Conservation (phyloP, 352 stramenopile species). For the Achlya hypogyna region DNA sequence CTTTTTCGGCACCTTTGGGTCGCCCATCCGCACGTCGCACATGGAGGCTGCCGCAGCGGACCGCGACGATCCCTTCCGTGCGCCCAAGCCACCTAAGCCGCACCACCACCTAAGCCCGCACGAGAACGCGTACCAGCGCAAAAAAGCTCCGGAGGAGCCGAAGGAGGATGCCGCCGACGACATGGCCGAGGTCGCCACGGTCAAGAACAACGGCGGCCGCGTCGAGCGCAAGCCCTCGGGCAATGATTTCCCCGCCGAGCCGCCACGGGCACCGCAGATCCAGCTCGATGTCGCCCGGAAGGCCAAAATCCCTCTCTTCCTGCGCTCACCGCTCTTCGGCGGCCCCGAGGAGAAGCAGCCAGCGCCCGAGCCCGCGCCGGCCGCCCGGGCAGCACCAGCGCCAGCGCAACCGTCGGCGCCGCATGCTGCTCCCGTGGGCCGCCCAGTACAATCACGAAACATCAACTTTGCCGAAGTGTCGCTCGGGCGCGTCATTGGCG, state of each 20-base stretch:
- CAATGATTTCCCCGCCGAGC: slow-evolving; percentile 27
- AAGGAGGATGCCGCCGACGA: slow-evolving; percentile 25
- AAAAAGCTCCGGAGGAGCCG: slow-evolving; percentile 23
- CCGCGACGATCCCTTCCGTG: slow-evolving; percentile 7
- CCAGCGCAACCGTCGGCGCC: not conserved
- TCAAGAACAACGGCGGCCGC: slow-evolving; percentile 33
- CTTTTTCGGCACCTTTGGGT: slow-evolving; percentile 66
- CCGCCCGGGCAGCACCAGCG: slow-evolving; percentile 21
- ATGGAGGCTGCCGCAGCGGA: slow-evolving; percentile 10
- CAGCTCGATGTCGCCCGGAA: slow-evolving; percentile 52
- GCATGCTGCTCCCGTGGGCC: slow-evolving; percentile 23
- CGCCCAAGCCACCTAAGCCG: not conserved
- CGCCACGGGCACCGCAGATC: slow-evolving; percentile 4
- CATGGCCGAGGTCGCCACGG: slow-evolving; percentile 35
- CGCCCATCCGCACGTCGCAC: slow-evolving; percentile 52
- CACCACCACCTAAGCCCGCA: slow-evolving; percentile 36
- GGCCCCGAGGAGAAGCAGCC: not conserved
- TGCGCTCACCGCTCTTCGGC: slow-evolving; percentile 20
- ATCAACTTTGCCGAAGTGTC: slow-evolving; percentile 55
- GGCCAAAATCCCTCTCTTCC: slow-evolving; percentile 62
- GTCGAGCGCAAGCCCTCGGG: slow-evolving; percentile 1
- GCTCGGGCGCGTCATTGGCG: slow-evolving; percentile 49
- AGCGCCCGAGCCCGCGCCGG: slow-evolving; percentile 8
- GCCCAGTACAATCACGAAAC: slow-evolving; percentile 24
- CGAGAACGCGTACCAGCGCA: slow-evolving; percentile 26